Evolutionary conservation across 495 filamentous ascomycete species (phyloP), one percentile per base, ranked within the genome.

Genomic region (Xylaria longipes): DNA sequence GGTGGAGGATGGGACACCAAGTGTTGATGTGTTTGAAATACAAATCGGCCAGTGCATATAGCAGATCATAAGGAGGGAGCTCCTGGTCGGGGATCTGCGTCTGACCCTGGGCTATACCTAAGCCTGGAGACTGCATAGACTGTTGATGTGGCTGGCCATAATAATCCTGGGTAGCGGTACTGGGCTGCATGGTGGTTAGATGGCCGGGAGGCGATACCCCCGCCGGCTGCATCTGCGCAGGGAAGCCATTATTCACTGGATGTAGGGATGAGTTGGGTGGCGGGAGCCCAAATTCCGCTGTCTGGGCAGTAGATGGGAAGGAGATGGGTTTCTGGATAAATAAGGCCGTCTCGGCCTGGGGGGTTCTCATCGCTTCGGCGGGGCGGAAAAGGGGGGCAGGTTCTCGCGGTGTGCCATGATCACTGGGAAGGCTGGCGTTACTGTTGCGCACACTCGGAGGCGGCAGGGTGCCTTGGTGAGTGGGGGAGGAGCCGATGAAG

Each of bases 11-110:
- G 0, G 94, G 94, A 81, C 93, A 97, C 91, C 93, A 97, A 0
- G 93, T 92, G 77, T 97, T 95, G 77, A 97, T 89, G 72, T 96
- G 92, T 73, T 95, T 92, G 79, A 97, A 97, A 79, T 95, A 97
- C 3, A 97, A 84, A 76, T 97, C 93, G 8, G 92, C 91, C 31
- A 97, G 81, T 2, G 91, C 89, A 72, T 93, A 96, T 8, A 97
- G 80, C 25, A 97, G 79, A 79, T 95, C 93, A 71, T 97, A 95
- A 7, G 94, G 93, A 1, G 94, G 94, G 22, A 97, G 87, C 70
- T 94, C 92, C 61, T 92, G 85, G 73, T 95, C 92, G 6, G 89
- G 64, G 61, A 81, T 83, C 76, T 78, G 86, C 22, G 73, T 71
- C 70, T 78, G 77, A 22, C 69, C 73, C 43, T 81, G 79, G 11